These are phyloP conservation scores for Colletotrichum sp. DNA, from an alignment of 2,329 filamentous ascomycete species.

Conservation along the genomic window DNA sequence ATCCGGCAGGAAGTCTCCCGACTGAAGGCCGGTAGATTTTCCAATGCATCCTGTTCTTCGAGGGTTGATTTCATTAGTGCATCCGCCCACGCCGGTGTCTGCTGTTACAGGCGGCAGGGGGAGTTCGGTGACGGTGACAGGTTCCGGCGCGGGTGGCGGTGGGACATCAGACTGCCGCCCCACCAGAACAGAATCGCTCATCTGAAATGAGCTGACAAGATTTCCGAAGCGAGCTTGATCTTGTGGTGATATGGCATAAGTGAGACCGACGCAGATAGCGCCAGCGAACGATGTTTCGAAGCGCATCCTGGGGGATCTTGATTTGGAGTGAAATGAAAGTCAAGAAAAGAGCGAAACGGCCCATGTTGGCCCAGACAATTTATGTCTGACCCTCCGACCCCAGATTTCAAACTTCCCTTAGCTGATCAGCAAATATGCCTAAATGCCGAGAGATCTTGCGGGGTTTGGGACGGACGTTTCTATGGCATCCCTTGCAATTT, in stretches of 20 bases:
- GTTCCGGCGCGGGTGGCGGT: slow-evolving; percentile 35
- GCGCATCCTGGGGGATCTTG: not conserved
- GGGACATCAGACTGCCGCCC: not conserved
- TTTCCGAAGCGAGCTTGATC: not conserved
- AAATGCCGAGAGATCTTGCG: not conserved
- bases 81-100: slow-evolving; percentile 31
- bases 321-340: not conserved
- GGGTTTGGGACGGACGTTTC: not conserved
- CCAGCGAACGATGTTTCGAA: not conserved
- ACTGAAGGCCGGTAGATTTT: not conserved
- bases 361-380: no score
- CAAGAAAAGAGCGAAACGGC: no score
- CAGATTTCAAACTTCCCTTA: not conserved
- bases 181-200: no score
- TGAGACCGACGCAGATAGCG: not conserved
- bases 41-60: slow-evolving; percentile 41
- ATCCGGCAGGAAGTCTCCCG: slow-evolving; percentile 42
- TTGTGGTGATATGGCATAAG: not conserved
- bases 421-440: not conserved
- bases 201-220: not conserved
- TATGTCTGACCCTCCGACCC: no score
- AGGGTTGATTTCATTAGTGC: slow-evolving; percentile 36
- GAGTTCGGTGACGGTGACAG: slow-evolving; percentile 37
- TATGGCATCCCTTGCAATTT: not conserved
- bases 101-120: slow-evolving; percentile 39